Evolutionary conservation across 352 stramenopile species (phyloP), one percentile per base, ranked within the genome.

Genomic region (Phytophthora nicotianae): DNA sequence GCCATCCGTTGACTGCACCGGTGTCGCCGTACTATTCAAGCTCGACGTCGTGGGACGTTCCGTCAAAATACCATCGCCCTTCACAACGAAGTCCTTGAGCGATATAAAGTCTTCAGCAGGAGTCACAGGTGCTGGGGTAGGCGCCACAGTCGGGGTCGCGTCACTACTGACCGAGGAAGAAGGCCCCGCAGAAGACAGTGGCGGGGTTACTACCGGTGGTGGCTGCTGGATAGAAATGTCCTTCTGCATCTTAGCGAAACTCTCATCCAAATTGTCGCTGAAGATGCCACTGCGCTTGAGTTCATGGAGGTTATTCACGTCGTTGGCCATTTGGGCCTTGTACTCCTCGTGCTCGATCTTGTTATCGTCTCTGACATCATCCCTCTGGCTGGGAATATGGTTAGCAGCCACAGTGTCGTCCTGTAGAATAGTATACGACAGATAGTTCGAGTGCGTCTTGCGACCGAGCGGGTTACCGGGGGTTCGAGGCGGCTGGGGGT

Each of bases 81-180:
- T 61, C 16, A 75, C 62, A 17, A 79, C 48, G 50, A 81, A 87
- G 55, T 85, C 72, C 23, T 81, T 80, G 1, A 87, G 70, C 19
- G 77, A 77, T 53, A 87, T 84, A 38, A 86, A 79, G 52, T 81
- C 74, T 4, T 51, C 68, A 46, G 48, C 55, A 11, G 37, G 58
- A 19, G 33, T 49, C 20, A 50, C 35, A 38, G 45, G 19, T 37
- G 43, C 13, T 21, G 46, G 29, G 0, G 23, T 3, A 48, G 46
- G 13, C 24, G 33, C 24, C 38, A 42, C 17, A 20, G 32, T 27
- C 5, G 37, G 32, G 14, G 41, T 47, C 6, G 38, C 65, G 50
- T 67, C 66, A 19, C 41, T 74, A 21, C 21, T 71, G 23, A 48
- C 47, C 1, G 26, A 55, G 29, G 37, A 56, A 27, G 61, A 60